Conservation (phyloP, 495 filamentous ascomycete species). For the Penicillium nucicola region DNA sequence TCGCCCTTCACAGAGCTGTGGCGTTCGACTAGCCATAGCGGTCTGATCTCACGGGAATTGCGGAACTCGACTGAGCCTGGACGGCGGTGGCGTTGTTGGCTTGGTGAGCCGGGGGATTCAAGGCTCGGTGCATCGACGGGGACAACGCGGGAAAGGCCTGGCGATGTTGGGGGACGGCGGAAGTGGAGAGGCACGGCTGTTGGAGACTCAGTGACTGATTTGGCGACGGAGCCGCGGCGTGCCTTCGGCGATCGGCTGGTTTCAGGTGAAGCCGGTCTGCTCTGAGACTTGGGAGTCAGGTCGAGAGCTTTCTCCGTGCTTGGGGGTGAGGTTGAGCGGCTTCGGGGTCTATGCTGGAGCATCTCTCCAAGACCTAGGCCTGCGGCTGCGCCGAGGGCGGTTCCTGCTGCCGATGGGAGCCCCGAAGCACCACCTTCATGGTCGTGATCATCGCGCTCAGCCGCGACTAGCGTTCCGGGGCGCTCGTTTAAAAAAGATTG, state of each 20-base stretch:
- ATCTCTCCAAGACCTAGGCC: slow-evolving; percentile 19
- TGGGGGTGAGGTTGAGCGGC: slow-evolving; percentile 36
- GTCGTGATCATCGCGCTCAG: slow-evolving; percentile 27
- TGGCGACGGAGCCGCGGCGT: slow-evolving; percentile 32
- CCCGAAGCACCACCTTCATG: slow-evolving; percentile 34
- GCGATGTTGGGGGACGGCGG: slow-evolving; percentile 44
- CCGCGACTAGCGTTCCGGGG: slow-evolving; percentile 44
- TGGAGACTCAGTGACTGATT: slow-evolving; percentile 37
- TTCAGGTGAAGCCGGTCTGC: slow-evolving; percentile 38
- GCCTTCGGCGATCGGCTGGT: slow-evolving; percentile 9
- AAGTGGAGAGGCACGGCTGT: slow-evolving; percentile 51
- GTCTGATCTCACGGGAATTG: slow-evolving; percentile 45
- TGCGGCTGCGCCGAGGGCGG: slow-evolving; percentile 12
- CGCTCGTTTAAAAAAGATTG: slow-evolving; percentile 50
- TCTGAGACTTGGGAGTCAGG: slow-evolving; percentile 31
- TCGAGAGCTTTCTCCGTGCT: slow-evolving; percentile 30
- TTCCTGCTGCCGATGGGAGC: slow-evolving; percentile 21
- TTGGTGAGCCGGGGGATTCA: slow-evolving; percentile 29
- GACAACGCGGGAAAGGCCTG: slow-evolving; percentile 30
- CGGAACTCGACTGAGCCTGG: slow-evolving; percentile 47
- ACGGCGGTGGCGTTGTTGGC: slow-evolving; percentile 35
- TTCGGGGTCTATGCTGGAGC: slow-evolving; percentile 30
- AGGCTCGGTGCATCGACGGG: slow-evolving; percentile 27
- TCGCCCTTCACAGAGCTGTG: slow-evolving; percentile 42
- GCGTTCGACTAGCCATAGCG: slow-evolving; percentile 49